Conservation (phyloP, 108 stramenopile genomes). For the Seminavis robusta region DNA sequence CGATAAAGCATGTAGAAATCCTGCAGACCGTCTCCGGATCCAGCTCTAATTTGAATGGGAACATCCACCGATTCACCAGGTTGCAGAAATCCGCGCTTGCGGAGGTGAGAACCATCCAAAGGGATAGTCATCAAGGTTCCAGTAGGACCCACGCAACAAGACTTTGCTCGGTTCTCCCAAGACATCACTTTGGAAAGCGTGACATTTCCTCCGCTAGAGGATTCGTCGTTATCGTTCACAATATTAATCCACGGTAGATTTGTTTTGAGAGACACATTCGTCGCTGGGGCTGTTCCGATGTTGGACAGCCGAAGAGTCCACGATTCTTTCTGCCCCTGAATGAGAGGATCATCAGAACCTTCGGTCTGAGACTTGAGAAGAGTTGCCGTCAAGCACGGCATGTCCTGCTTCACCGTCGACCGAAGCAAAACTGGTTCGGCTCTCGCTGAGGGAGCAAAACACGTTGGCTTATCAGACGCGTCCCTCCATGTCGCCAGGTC, state of each 20-base stretch:
- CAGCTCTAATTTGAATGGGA: slow-evolving; percentile 67
- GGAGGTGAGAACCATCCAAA: slow-evolving; percentile 15
- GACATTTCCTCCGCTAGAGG: neutral
- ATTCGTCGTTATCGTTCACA: slow-evolving; percentile 6
- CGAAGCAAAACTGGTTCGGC: slow-evolving; percentile 61
- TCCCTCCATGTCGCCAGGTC: neutral
- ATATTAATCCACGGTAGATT: slow-evolving; percentile 82
- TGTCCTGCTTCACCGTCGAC: slow-evolving; percentile 64
- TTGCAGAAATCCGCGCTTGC: slow-evolving; percentile 33
- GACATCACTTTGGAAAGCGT: neutral
- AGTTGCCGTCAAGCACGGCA: slow-evolving; percentile 72
- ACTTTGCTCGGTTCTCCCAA: slow-evolving; percentile 16
- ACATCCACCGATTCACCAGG: slow-evolving; percentile 76
- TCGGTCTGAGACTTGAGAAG: slow-evolving; percentile 7
- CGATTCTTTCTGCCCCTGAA: slow-evolving; percentile 70
- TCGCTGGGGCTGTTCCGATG: slow-evolving; percentile 76
- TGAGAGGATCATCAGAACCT: slow-evolving; percentile 14
- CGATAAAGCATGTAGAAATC: slow-evolving; percentile 81
- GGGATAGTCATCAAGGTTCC: slow-evolving; percentile 77
- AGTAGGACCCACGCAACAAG: slow-evolving; percentile 72
- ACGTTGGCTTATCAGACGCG: neutral
- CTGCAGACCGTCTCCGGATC: slow-evolving; percentile 61
- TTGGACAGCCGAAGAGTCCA: slow-evolving; percentile 79
- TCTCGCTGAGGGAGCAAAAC: slow-evolving; percentile 28
- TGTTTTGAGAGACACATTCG: slow-evolving; percentile 62